A percentile compares a stretch with the other conserved stretches of the same genome.
Evolutionary conservation across 2,329 filamentous ascomycete genomes (phyloP).

Genomic region (Calonectria crousiana): DNA sequence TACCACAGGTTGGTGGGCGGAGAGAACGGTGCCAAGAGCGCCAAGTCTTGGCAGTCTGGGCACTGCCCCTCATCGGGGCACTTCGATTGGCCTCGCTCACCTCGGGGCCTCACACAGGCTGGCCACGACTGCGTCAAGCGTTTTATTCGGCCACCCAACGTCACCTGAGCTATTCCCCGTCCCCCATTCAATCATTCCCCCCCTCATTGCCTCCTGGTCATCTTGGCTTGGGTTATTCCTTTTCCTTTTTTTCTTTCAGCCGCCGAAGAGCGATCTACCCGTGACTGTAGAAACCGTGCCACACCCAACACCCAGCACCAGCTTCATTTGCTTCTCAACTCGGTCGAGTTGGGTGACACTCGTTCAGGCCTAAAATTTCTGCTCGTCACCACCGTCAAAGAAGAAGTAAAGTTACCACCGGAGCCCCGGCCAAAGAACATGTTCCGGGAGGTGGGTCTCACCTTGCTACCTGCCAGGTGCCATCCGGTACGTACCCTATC

Average conservation of each 20-base stretch:
- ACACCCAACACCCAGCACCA: neutral
- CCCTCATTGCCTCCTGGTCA: constrained; percentile 1
- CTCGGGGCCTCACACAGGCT: constrained; percentile 45
- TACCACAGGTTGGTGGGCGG: constrained; percentile 42
- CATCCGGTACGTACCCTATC: constrained; percentile 9
- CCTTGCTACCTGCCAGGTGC: constrained; percentile 10
- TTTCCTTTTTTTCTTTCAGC: constrained; percentile 1
- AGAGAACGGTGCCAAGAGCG: constrained; percentile 50
- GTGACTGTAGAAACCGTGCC: neutral
- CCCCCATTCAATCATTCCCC: constrained; percentile 15
- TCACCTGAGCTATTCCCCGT: constrained; percentile 43
- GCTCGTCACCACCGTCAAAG: neutral
- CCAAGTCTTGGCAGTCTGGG: constrained; percentile 56
- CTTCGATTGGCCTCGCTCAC: constrained; percentile 47
- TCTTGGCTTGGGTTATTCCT: neutral
- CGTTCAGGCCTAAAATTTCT: constrained; percentile 1
- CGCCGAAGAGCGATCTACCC: neutral
- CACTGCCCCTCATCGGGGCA: constrained; percentile 47
- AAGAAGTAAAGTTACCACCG: constrained; percentile 2
- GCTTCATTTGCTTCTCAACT: neutral
- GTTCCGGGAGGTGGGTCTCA: constrained; percentile 16
- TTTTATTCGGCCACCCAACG: constrained; percentile 43
- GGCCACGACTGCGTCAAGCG: constrained; percentile 46
- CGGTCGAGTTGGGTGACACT: neutral
- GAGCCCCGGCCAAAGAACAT: constrained; percentile 5